phyloP scores from a whole-genome alignment of 2,329 filamentous ascomycete genomes.

The Elsinoe perseae region DNA sequence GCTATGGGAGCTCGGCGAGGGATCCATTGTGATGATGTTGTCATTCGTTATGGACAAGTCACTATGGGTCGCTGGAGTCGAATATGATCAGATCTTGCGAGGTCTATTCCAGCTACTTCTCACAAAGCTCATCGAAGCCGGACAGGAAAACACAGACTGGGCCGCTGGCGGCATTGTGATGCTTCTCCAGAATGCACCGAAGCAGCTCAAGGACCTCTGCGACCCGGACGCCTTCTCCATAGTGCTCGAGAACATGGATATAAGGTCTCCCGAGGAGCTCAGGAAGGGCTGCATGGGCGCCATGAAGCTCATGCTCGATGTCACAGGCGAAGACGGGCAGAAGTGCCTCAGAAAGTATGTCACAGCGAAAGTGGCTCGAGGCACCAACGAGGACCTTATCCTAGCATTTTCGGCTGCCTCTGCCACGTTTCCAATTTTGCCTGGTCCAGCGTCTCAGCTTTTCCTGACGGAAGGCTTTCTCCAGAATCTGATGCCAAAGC shows the following conservation, averaged over 20 bases:
- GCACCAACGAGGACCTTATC: constrained; percentile 80
- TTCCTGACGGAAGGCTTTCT: constrained; percentile 89
- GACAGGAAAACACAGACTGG: constrained; percentile 61
- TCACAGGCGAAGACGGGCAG: constrained; percentile 62
- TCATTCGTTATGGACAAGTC: constrained; percentile 36
- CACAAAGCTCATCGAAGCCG: constrained; percentile 83
- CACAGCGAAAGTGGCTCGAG: constrained; percentile 59
- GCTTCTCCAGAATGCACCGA: constrained; percentile 46
- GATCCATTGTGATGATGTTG: constrained; percentile 38
- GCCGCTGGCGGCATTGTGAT: constrained; percentile 54
- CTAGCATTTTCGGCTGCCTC: constrained; percentile 89
- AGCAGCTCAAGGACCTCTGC: constrained; percentile 58
- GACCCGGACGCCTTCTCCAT: constrained; percentile 74
- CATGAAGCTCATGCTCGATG: constrained; percentile 74
- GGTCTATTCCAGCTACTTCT: constrained; percentile 70
- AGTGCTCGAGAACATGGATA: constrained; percentile 76
- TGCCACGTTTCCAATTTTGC: constrained; percentile 76
- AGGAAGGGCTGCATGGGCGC: constrained; percentile 76
- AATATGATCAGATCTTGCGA: constrained; percentile 39
- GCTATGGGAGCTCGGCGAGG: constrained; percentile 39
- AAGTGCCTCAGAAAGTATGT: constrained; percentile 66
- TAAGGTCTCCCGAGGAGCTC: constrained; percentile 65
- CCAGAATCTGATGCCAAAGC: constrained; percentile 63
- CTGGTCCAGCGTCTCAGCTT: constrained; percentile 63
- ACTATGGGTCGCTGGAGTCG: constrained; percentile 32